Evolutionary conservation across 2,329 filamentous ascomycete genomes (phyloP).

Genomic region (Sordariomycetes sp.): DNA sequence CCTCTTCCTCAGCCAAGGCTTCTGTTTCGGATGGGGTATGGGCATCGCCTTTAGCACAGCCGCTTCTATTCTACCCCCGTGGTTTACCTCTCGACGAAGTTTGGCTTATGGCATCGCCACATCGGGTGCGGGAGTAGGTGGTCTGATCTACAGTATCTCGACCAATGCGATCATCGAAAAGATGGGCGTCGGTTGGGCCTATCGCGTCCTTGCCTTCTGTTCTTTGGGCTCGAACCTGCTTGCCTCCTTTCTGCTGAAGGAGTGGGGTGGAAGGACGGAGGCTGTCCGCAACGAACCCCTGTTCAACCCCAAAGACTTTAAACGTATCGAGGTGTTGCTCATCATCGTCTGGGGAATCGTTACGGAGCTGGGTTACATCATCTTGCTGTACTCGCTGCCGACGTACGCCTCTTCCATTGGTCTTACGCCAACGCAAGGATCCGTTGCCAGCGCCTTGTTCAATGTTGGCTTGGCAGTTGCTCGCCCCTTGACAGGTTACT

Average conservation of each 20-base stretch:
- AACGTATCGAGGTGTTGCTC: slow-evolving; percentile 44
- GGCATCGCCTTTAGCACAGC: slow-evolving; percentile 49
- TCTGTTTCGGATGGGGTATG: slow-evolving; percentile 52
- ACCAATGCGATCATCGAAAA: slow-evolving; percentile 39
- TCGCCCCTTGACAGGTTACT: slow-evolving; percentile 52
- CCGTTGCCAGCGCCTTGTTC: slow-evolving; percentile 50
- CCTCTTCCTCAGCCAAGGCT: slow-evolving; percentile 48
- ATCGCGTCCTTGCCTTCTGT: slow-evolving; percentile 28
- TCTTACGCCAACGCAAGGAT: slow-evolving; percentile 48
- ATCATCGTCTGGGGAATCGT: slow-evolving; percentile 51
- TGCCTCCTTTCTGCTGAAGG: slow-evolving; percentile 46
- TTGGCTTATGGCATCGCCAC: slow-evolving; percentile 49
- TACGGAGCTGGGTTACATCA: slow-evolving; percentile 56
- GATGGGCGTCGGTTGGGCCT: slow-evolving; percentile 45
- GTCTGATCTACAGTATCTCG: slow-evolving; percentile 12
- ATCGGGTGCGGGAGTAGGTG: slow-evolving; percentile 36
- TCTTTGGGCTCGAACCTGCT: slow-evolving; percentile 36
- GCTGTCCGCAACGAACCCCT: background rate
- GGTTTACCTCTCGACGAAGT: slow-evolving; percentile 46
- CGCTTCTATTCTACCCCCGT: slow-evolving; percentile 49
- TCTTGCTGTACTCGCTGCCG: slow-evolving; percentile 54
- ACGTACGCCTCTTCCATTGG: slow-evolving; percentile 53
- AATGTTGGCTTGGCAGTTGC: slow-evolving; percentile 53
- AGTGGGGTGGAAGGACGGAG: slow-evolving; percentile 18
- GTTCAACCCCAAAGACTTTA: slow-evolving; percentile 11